A percentile compares a stretch with the other conserved stretches of the same genome.
These are phyloP conservation scores for Cryphonectria japonica DNA, from an alignment of 2,329 filamentous ascomycete genomes.

Conservation along the genomic window DNA sequence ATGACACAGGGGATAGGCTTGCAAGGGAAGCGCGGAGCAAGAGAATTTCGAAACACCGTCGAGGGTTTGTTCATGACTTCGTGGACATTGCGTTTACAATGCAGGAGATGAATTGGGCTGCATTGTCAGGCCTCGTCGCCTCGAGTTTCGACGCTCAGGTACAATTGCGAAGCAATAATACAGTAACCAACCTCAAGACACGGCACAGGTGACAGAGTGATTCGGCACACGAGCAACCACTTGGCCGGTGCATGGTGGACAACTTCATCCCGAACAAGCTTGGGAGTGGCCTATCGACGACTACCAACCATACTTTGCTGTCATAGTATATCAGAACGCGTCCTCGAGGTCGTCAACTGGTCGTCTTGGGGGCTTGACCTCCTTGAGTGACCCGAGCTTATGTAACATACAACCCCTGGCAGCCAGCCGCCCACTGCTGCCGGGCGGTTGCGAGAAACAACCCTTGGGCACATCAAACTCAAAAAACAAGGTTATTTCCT, in stretches of 20 bases:
- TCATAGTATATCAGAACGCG: not conserved
- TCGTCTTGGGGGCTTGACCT: not conserved
- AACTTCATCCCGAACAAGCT: not conserved
- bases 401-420: not conserved
- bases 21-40: constrained; percentile 15
- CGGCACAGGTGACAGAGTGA: not conserved
- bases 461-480: not conserved
- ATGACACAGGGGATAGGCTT: constrained; percentile 23
- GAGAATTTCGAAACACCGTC: constrained; percentile 22
- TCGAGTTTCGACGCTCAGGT: constrained; percentile 7
- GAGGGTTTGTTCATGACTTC: constrained; percentile 21
- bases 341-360: not conserved
- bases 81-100: constrained; percentile 14
- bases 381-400: not conserved
- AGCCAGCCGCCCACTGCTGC: not conserved
- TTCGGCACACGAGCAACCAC: not conserved
- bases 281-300: not conserved
- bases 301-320: not conserved
- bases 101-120: not conserved
- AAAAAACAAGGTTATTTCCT: constrained; percentile 24
- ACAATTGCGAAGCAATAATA: not conserved
- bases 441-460: not conserved
- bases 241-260: not conserved
- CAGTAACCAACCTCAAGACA: not conserved
- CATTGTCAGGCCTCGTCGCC: not conserved